Evolutionary conservation across 169 alveolate species (phyloP), one percentile per base, ranked within the genome.

Genomic region (Plasmodium malariae): DNA sequence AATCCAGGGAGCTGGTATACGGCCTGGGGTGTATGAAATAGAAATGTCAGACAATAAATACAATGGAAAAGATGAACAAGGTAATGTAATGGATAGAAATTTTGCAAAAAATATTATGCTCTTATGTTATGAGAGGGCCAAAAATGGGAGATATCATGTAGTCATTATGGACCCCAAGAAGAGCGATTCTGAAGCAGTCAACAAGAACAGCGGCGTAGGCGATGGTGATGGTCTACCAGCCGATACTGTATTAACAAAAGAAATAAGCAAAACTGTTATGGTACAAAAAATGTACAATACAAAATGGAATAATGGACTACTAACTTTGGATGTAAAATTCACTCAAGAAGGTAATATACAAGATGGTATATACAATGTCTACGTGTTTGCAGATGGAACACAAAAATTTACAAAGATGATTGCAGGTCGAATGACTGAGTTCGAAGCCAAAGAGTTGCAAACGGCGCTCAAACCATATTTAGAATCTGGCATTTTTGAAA

Each of bases 121-220:
- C 0, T 63, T 78, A 37, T 36, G 57, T 19, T 37, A 62, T 36
- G 54, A 49, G 2, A 60, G 30, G 37, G 26, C 28, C n/a, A 30
- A 60, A 28, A 63, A 68, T 12, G 89, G 89, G 9, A 62, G n/a
- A 30, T 55, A 36, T 26, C 28, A 40, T 17, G 72, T 78, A 26
- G 43, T 30, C 1, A 63, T 54, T 17, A 17, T n/a, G 26, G 36
- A 71, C 12, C n/a, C n/a, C n/a, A n/a, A n/a, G n/a, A n/a, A n/a
- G n/a, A n/a, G n/a, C n/a, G n/a, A n/a, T n/a, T n/a, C n/a, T n/a
- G n/a, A n/a, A n/a, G n/a, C n/a, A n/a, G n/a, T n/a, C n/a, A n/a
- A n/a, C n/a, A n/a, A n/a, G n/a, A n/a, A n/a, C n/a, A n/a, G n/a
- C n/a, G n/a, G n/a, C n/a, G n/a, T n/a, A n/a, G n/a, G n/a, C n/a